Evolutionary conservation across 2,329 filamentous ascomycete species (phyloP), one percentile per base, ranked within the genome.

Genomic region (Aspergillus terreus): DNA sequence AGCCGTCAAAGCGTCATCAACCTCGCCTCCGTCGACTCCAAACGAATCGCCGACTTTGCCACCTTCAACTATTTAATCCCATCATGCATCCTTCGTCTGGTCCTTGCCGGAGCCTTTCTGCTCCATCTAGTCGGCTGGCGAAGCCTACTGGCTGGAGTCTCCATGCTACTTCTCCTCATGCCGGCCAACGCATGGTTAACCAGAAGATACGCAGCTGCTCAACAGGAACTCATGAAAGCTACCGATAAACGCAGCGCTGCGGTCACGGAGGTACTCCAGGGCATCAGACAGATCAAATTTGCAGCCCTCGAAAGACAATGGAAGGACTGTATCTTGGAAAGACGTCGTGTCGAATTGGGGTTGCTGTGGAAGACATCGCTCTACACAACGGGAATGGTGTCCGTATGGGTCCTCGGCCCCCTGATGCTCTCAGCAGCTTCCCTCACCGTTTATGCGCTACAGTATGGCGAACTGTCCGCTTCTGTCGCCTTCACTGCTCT

Each of bases 241-340:
- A 78, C 87, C 44, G 88, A 92, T 65, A 78, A 83, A 53, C 91
- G 91, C 67, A 78, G 90, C 67, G 83, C 80, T 0, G 79, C 90
- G 12, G 80, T 92, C 17, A 87, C 87, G 2, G 88, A 92, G 67
- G 86, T 85, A 1, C 72, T 92, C 1, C 82, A 87, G 59, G 87
- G 88, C 4, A 91, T 92, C 57, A 82, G 88, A 1, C 88, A 92
- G 68, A 90, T 92, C 72, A 92, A 92, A 63, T 90, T 92, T 60
- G 86, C 86, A 1, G 88, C 88, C 1, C 72, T 90, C 1, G 88
- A 92, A 67, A 73, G 77, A 27, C 82, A 88, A 59, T 92, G 88
- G 88, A 82, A 90, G 64, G 76, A 78, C 27, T 86, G 85, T 50
- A 88, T 92, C 65, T 69, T 77, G 53, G 70, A 79, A 58, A 82